These are phyloP conservation scores for Petasospora fabianii DNA, from an alignment of 1,139 yeast species.

Conservation along the genomic window DNA sequence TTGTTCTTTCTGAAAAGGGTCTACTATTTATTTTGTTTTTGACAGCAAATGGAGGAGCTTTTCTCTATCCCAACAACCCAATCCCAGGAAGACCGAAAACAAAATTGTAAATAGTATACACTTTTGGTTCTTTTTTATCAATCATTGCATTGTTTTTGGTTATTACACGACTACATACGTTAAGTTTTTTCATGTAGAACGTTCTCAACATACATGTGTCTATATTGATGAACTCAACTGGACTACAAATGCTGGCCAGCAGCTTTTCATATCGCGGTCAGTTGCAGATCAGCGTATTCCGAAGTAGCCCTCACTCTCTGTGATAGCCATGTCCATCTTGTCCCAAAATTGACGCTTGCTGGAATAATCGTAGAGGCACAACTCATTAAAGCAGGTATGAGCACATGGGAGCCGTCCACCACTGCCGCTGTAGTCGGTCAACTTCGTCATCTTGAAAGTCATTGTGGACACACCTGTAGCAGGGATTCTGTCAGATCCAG, in stretches of 20 bases:
- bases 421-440: conserved; percentile 41
- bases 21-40: conserved; percentile 11
- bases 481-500: conserved; percentile 89
- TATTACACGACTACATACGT: not conserved
- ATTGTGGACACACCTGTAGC: conserved; percentile 84
- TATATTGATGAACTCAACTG: no score
- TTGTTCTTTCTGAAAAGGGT: conserved; percentile 10
- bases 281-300: conserved; percentile 42
- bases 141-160: conserved; percentile 17
- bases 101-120: conserved; percentile 18
- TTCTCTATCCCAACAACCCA: not conserved
- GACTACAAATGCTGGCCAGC: no score
- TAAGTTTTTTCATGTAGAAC: no score
- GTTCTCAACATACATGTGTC: no score
- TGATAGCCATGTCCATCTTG: conserved; percentile 64
- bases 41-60: conserved; percentile 1
- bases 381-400: conserved; percentile 91
- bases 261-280: no score
- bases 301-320: conserved; percentile 75
- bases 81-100: conserved; percentile 11
- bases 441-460: conserved; percentile 68
- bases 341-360: conserved; percentile 46
- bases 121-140: conserved; percentile 16
- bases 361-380: conserved; percentile 68
- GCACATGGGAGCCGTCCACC: conserved; percentile 68